Evolutionary conservation across 495 filamentous ascomycete species (phyloP), one percentile per base, ranked within the genome.

Genomic region (Filosporella fistucella): DNA sequence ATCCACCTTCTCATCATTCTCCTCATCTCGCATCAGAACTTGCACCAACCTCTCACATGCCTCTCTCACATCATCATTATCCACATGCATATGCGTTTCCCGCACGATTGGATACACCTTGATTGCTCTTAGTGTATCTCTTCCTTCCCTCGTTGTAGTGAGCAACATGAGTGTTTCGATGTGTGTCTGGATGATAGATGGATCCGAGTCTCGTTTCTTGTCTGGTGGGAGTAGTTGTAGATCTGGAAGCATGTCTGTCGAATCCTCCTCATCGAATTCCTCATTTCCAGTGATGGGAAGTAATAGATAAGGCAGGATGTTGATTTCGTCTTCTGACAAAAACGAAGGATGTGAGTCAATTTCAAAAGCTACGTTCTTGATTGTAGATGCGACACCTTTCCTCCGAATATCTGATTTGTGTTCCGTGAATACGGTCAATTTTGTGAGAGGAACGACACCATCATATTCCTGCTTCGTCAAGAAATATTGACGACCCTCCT

Each of bases 371-470:
- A 82, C 82, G 59, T 94, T 96, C 66, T 96, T 96, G 56, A 97
- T 88, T 13, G 86, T 86, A 22, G 81, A 86, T n/a, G 94, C 91
- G 23, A 95, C 88, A 8, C 93, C 93, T 55, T 86, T 89, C 47
- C 91, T 72, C 45, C 91, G 80, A 23, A 95, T 77, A 23, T 78
- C 68, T 17, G 86, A 86, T 51, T 77, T 71, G 63, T 96, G 88
- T 65, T 93, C 89, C 2, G 91, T 96, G 65, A 97, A 96, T 30
- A 96, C 89, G 28, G 81, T 83, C 38, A 96, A 69, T 69, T 96
- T 96, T 37, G 85, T 86, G 45, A 91, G 70, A 1, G 91, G 89
- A 7, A 95, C 75, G n/a, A 89, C 76, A 2, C 59, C 67, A 61
- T 94, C 88, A 61, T 94, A 90, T 7, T 76, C 72, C 57, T 89